phyloP scores from a whole-genome alignment of 2,329 filamentous ascomycete genomes.

The Rutstroemia sydowiana region DNA sequence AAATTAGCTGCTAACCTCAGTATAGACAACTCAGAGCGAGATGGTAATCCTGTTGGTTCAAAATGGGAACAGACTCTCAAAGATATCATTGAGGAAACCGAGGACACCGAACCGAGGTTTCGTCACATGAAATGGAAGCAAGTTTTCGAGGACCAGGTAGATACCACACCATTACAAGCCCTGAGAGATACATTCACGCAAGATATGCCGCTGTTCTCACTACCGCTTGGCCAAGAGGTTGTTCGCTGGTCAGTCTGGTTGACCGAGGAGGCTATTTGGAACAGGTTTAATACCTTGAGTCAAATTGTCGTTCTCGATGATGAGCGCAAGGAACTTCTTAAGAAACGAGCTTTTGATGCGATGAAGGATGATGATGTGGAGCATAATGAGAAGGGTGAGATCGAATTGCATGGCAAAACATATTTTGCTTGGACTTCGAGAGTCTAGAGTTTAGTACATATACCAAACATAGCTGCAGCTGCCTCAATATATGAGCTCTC shows the following conservation, averaged over 20 bases:
- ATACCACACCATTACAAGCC: conserved; percentile 44
- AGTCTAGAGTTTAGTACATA: conserved; percentile 23
- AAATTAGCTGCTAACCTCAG: conserved; percentile 7
- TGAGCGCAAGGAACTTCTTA: conserved; percentile 41
- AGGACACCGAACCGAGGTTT: conserved; percentile 58
- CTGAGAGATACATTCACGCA: conserved; percentile 37
- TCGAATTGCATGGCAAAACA: conserved; percentile 57
- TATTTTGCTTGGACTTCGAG: conserved; percentile 54
- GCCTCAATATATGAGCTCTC: too few species aligned
- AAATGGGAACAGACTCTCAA: conserved; percentile 57
- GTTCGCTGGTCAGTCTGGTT: conserved; percentile 53
- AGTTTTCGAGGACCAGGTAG: conserved; percentile 54
- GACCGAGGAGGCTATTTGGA: conserved; percentile 53
- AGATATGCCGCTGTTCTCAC: conserved; percentile 44
- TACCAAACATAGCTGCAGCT: neutral
- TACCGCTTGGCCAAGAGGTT: conserved; percentile 51
- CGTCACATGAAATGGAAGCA: conserved; percentile 56
- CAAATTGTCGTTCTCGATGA: conserved; percentile 54
- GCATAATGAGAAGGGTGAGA: conserved; percentile 53
- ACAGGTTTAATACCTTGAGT: conserved; percentile 57
- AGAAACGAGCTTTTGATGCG: conserved; percentile 45
- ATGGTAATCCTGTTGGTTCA: conserved; percentile 45
- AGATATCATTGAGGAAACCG: conserved; percentile 46
- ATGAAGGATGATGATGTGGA: conserved; percentile 46
- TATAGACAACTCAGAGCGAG: conserved; percentile 55